Percentiles rank a stretch among this genome's conserved stretches.
Evolutionary conservation across 2,329 filamentous ascomycete species (phyloP).

Genomic region (Ophiostoma quercus): DNA sequence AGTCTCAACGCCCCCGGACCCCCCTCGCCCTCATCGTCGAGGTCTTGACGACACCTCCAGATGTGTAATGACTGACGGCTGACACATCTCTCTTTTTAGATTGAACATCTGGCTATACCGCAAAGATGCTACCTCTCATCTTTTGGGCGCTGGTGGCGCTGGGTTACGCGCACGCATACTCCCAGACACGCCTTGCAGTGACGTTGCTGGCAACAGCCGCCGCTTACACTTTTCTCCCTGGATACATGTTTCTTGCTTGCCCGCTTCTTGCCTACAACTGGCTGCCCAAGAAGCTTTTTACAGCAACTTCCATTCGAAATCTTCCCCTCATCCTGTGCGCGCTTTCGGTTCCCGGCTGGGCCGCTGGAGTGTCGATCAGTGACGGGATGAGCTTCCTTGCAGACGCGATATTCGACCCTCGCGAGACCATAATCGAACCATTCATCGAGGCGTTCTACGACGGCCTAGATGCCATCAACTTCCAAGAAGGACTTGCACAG

Average conservation of each 20-base stretch:
- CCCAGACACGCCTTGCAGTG: not conserved
- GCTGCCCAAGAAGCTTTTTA: not conserved
- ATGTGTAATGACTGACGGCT: not conserved
- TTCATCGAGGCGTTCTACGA: slow-evolving; percentile 17
- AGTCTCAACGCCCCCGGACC: not conserved
- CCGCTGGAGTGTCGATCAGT: not conserved
- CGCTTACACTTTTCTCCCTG: slow-evolving; percentile 15
- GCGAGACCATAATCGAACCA: slow-evolving; percentile 16
- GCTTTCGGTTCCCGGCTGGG: not conserved
- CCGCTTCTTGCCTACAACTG: not conserved
- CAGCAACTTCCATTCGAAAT: too few relatives aligned
- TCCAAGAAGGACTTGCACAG: not conserved
- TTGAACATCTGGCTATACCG: not conserved
- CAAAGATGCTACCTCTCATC: not conserved
- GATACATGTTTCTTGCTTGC: slow-evolving; percentile 5
- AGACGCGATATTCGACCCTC: not conserved
- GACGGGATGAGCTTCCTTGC: not conserved
- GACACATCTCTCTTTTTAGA: not conserved
- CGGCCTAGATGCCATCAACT: slow-evolving; percentile 10
- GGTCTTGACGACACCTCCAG: not conserved
- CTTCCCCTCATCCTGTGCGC: not conserved
- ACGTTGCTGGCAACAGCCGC: not conserved
- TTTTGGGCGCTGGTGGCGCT: not conserved
- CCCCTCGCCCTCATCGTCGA: not conserved
- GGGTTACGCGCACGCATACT: not conserved